Percentiles rank a stretch among this genome's conserved stretches.
Evolutionary conservation across 192 early-diverging fungal genomes (phyloP).

Genomic region (Backusella mclennaniae): DNA sequence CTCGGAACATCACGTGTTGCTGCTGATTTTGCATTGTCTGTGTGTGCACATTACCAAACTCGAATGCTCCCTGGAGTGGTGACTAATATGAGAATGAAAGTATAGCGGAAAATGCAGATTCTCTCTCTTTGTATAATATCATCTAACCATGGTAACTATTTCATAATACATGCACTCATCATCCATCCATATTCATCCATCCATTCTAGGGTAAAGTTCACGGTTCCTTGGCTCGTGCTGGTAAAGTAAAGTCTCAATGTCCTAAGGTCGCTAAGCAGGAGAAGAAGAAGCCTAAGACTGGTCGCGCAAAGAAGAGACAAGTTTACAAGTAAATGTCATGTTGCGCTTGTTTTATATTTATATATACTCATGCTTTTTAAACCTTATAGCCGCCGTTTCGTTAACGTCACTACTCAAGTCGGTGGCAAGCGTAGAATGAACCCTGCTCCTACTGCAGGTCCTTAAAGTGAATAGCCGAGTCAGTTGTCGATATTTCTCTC

Average conservation of each 20-base stretch:
- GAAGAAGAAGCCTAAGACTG: constrained; percentile 90
- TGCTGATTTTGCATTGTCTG: background rate
- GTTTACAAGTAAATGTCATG: constrained; percentile 59
- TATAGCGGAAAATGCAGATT: background rate
- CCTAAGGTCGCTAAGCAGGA: constrained; percentile 98
- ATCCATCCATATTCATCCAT: constrained; percentile 16
- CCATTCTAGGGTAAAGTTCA: constrained; percentile 95
- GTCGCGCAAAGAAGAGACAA: constrained; percentile 97
- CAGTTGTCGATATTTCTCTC: background rate
- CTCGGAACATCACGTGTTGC: background rate
- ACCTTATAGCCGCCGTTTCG: constrained; percentile 76
- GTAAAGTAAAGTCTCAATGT: constrained; percentile 99
- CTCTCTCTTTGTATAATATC: constrained; percentile 17
- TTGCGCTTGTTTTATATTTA: background rate
- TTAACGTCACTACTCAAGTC: constrained; percentile 84
- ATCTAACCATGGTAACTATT: constrained; percentile 27
- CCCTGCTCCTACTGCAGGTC: constrained; percentile 49
- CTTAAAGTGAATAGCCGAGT: constrained; percentile 23
- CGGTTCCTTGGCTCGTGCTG: constrained; percentile 99
- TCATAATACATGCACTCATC: background rate
- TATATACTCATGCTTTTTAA: background rate
- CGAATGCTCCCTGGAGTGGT: background rate
- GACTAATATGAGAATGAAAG: background rate
- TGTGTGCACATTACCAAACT: background rate
- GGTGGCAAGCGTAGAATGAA: constrained; percentile 88